Base-by-base conservation (phyloP, 352 stramenopile genomes). In the Sclerospora graminicola region DNA sequence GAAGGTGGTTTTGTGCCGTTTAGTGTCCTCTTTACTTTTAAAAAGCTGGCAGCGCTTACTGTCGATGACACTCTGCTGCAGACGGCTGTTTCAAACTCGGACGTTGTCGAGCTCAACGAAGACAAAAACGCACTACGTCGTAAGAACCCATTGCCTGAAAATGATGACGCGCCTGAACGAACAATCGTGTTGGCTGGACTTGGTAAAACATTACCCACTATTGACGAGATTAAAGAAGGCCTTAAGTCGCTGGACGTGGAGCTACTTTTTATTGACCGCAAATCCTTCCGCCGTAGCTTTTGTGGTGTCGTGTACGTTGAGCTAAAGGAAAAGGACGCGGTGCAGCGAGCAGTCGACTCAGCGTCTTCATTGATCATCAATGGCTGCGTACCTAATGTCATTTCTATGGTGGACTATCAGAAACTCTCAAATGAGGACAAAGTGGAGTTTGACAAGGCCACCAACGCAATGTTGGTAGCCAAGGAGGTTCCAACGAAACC, bases 1-100 rank as follows among this genome's bases (percentile, higher is more conserved):
- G 63, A 82, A 5, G 80, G 80, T 30, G 82, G 82, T 43, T 94
- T 89, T 46, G 65, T 95, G 39, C 79, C 79, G 3, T 86, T 95
- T 60, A 69, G 51, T 8, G 76, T 92, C 35, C 68, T 96, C 41
- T 86, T 95, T 46, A 94, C 73, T 32, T 96, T 96, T 69, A 95
- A 96, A 65, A 91, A 94, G 56, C 69, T 96, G 33, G 82, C 84
- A 35, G 75, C 77, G 45, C 57, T 96, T 26, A 93, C 78, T 20
- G 78, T 70, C 29, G 77, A 94, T 44, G 40, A 57, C n/a, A 48
- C 67, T 11, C 70, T 89, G 45, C 54, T 95, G 41, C 59, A 77
- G 39, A 54, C 57, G 5, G 80, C 84, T n/a, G 41, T 95, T 18
- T 59, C 70, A 16, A 66, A 74, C 49, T 92, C 78, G 43, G 71